phyloP scores from a whole-genome alignment of 495 filamentous ascomycete species.

The Lophiostoma macrostomum region DNA sequence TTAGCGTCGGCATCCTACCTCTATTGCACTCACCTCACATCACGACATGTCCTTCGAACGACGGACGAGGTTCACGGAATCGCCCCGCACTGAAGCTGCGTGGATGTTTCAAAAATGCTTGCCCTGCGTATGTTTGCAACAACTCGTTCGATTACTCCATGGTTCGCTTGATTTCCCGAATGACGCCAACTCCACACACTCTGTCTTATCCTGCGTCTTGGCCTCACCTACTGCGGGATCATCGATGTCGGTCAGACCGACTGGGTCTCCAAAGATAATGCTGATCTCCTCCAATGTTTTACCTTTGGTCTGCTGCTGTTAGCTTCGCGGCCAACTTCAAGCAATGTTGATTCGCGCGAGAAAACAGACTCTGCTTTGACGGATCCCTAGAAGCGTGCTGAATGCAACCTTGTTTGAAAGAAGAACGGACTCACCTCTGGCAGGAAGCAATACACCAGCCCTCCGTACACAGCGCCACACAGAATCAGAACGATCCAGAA shows the following conservation, averaged over 20 bases:
- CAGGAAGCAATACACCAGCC: constrained; percentile 20
- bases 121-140: no score
- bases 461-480: constrained; percentile 16
- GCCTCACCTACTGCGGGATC: not conserved
- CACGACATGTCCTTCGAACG: no score
- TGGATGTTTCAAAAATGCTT: no score
- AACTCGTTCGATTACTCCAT: not conserved
- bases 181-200: not conserved
- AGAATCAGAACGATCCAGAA: constrained; percentile 26
- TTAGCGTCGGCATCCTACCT: no score
- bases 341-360: no score
- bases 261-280: constrained; percentile 13
- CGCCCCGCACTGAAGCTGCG: no score
- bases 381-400: no score
- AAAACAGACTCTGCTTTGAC: no score
- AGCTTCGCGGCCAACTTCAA: no score
- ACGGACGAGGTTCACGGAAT: no score
- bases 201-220: not conserved
- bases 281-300: constrained; percentile 10
- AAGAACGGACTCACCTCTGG: constrained; percentile 8
- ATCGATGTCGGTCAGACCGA: constrained; percentile 6
- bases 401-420: not conserved
- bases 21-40: no score
- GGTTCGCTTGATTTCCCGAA: not conserved
- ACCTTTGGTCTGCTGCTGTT: not conserved